Base-by-base conservation (phyloP, 768 basidiomycete species). In the Podaxis carcinomalis region DNA sequence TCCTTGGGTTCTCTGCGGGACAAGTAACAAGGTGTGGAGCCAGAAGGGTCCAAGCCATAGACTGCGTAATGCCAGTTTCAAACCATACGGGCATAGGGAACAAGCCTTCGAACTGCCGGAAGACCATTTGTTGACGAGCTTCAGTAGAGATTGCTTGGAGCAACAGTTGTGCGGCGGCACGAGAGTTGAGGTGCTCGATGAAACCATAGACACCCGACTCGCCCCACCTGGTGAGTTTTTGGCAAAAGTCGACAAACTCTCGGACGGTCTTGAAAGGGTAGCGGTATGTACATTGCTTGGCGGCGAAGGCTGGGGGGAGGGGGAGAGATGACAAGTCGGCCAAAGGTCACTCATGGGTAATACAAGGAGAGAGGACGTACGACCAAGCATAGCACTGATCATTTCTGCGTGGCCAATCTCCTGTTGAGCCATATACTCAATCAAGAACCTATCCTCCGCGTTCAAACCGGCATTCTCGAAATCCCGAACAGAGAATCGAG, bases 121-220 rank as follows among this genome's bases (percentile, higher is more conserved):
- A 86, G 50, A 80, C 75, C 80, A 86, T 80, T 73, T 88, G 83
- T 71, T 89, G 87, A 7, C 87, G 74, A 19, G 81, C 80, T 71
- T 88, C 86, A 11, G 82, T 85, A 0, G 83, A 75, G 65, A 89
- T 85, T 5, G 79, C 75, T 67, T 87, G 81, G 5, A 81, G 67
- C 14, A 88, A 73, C 11, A 88, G 69, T 51, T 77, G 70, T 1
- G 85, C 85, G 0, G 78, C 65, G 2, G 81, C 77, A 36, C 84
- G 76, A 21, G 83, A 83, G 69, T 87, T 74, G 40, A 90, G 78
- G 68, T 86, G 84, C 55, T 80, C 74, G n/a, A 88, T 69, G 77
- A 88, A 88, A 7, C 87, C 86, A 65, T 81, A 83, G 14, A 83
- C 81, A 10, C 85, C 85, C 0, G 80, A 78, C 67, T 86, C 85